Evolutionary conservation across 768 basidiomycete genomes (phyloP).

Genomic region (Boletellus emodensis): DNA sequence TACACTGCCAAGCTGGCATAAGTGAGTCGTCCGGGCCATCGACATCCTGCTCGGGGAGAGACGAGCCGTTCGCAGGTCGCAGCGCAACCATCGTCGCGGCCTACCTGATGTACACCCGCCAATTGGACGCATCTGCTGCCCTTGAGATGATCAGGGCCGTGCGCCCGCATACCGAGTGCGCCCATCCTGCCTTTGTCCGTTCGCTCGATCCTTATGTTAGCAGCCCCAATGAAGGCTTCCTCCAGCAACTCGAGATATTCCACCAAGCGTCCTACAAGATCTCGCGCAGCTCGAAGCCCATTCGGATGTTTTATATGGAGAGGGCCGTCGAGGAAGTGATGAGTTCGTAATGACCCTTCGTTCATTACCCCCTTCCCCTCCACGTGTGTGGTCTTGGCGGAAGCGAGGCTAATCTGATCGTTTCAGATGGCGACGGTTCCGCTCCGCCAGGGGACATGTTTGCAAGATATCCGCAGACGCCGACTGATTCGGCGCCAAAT

Average conservation of each 20-base stretch:
- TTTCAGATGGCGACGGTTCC: constrained; percentile 70
- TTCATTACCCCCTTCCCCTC: background rate
- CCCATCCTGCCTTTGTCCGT: constrained; percentile 6
- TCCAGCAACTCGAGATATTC: constrained; percentile 77
- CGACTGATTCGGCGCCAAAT: constrained; percentile 54
- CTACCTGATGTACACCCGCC: constrained; percentile 76
- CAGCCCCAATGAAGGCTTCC: constrained; percentile 86
- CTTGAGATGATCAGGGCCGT: constrained; percentile 62
- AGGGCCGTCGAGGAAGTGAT: constrained; percentile 69
- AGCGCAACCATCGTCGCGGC: constrained; percentile 85
- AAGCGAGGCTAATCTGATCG: constrained; percentile 4
- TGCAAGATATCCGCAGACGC: constrained; percentile 65
- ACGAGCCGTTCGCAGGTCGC: constrained; percentile 48
- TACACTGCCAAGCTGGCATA: constrained; percentile 89
- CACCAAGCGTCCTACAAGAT: constrained; percentile 68
- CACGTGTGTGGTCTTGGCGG: background rate
- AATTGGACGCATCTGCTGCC: constrained; percentile 55
- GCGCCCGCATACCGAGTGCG: constrained; percentile 71
- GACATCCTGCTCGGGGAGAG: background rate
- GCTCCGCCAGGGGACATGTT: constrained; percentile 67
- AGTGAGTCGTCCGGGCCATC: constrained; percentile 47
- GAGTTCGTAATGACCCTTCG: constrained; percentile 48
- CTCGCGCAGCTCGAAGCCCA: constrained; percentile 60
- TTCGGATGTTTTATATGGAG: constrained; percentile 82
- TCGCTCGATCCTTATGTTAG: background rate